These are phyloP conservation scores for Penicillium cataractarum DNA, from an alignment of 495 filamentous ascomycete species.

Conservation along the genomic window DNA sequence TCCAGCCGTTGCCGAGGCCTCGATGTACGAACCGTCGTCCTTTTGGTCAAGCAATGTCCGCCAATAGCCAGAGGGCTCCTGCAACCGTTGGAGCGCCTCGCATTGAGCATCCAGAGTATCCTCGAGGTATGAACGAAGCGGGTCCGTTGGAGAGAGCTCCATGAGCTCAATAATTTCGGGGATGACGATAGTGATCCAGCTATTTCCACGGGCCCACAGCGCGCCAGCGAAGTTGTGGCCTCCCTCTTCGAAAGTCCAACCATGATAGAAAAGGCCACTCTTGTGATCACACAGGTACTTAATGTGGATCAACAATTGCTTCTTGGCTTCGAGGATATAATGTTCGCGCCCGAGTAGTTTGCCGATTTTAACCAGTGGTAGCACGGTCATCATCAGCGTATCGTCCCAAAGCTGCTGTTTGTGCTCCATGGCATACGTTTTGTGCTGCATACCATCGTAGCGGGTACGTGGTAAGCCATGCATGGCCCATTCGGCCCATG, in stretches of 20 bases:
- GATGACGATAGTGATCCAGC: slow-evolving; percentile 74
- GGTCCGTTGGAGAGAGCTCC: slow-evolving; percentile 56
- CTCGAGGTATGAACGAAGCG: slow-evolving; percentile 61
- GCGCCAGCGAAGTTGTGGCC: slow-evolving; percentile 74
- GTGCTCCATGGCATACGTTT: slow-evolving; percentile 62
- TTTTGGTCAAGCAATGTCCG: slow-evolving; percentile 65
- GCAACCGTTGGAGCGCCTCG: slow-evolving; percentile 57
- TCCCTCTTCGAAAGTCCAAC: slow-evolving; percentile 70
- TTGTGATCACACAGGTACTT: slow-evolving; percentile 70
- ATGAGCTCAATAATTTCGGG: slow-evolving; percentile 73
- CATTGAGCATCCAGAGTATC: slow-evolving; percentile 66
- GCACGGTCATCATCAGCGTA: slow-evolving; percentile 79
- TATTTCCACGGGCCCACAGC: slow-evolving; percentile 68
- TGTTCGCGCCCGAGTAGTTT: slow-evolving; percentile 61
- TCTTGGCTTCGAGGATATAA: slow-evolving; percentile 71
- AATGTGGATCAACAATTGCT: slow-evolving; percentile 71
- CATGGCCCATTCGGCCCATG: slow-evolving; percentile 78
- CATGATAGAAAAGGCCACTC: slow-evolving; percentile 71
- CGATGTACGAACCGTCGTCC: slow-evolving; percentile 60
- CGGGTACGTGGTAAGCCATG: slow-evolving; percentile 68
- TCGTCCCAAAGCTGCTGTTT: slow-evolving; percentile 76
- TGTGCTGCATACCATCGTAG: slow-evolving; percentile 74
- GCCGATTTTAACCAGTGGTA: slow-evolving; percentile 76
- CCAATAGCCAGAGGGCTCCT: slow-evolving; percentile 63
- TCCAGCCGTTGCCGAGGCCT: slow-evolving; percentile 73